Evolutionary conservation across 2,329 filamentous ascomycete species (phyloP).

Genomic region (Xylogone sp.): DNA sequence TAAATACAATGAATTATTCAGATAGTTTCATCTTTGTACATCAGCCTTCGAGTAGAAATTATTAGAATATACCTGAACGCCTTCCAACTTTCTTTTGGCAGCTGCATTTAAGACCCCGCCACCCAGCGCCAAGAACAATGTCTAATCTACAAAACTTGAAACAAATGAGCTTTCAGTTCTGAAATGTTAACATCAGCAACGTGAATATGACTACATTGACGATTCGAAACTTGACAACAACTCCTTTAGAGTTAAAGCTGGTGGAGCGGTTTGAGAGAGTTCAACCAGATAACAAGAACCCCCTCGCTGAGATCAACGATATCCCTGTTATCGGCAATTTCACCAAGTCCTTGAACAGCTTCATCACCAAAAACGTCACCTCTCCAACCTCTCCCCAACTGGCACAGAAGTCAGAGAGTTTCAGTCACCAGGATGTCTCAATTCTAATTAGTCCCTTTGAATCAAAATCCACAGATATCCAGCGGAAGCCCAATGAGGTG

Average conservation of each 20-base stretch:
- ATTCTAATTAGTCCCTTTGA: slow-evolving; percentile 67
- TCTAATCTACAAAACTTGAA: no score
- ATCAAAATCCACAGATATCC: slow-evolving; percentile 59
- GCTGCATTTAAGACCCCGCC: no score
- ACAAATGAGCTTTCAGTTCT: no score
- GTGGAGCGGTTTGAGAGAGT: slow-evolving; percentile 69
- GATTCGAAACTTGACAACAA: slow-evolving; percentile 78
- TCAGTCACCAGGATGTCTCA: slow-evolving; percentile 57
- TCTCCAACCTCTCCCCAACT: slow-evolving; percentile 27
- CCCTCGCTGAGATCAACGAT: slow-evolving; percentile 8
- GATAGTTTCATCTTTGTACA: no score
- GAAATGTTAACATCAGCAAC: no score
- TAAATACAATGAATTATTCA: no score
- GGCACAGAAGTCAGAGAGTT: slow-evolving; percentile 54
- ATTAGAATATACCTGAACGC: no score
- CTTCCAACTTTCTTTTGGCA: no score
- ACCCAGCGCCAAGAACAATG: no score
- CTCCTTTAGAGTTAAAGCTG: slow-evolving; percentile 66
- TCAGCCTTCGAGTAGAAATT: no score
- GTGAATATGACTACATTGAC: slow-evolving; percentile 42
- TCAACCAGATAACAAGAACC: slow-evolving; percentile 19
- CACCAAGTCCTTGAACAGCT: slow-evolving; percentile 42
- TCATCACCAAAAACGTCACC: slow-evolving; percentile 40
- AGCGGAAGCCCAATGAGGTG: slow-evolving; percentile 57
- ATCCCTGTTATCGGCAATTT: slow-evolving; percentile 33